A percentile compares a stretch with the other conserved stretches of the same genome.
These are phyloP conservation scores for Melastoma candidum DNA, from an alignment of 441 rosid species.

Conservation along the genomic window DNA sequence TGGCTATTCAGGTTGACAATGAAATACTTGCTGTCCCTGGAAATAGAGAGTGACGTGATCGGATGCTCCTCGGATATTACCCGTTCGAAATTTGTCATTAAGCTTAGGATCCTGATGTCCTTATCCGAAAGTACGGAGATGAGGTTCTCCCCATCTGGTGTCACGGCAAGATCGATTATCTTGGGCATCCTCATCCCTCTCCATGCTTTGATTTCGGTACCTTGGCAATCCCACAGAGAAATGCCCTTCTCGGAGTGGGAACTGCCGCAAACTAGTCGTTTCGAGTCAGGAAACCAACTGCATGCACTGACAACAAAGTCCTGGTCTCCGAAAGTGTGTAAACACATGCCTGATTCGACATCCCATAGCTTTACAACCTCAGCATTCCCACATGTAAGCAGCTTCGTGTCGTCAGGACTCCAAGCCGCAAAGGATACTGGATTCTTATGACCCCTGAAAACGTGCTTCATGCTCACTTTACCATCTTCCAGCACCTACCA, in stretches of 20 bases:
- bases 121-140: slow-evolving; percentile 49
- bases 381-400: slow-evolving; percentile 72
- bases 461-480: slow-evolving; percentile 40
- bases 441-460: slow-evolving; percentile 54
- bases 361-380: slow-evolving; percentile 95
- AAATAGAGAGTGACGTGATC: slow-evolving; percentile 67
- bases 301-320: slow-evolving; percentile 80
- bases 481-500: slow-evolving; percentile 54
- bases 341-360: slow-evolving; percentile 77
- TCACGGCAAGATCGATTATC: slow-evolving; percentile 73
- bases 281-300: slow-evolving; percentile 95
- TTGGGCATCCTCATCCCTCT: slow-evolving; percentile 70
- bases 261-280: slow-evolving; percentile 82
- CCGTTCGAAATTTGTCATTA: slow-evolving; percentile 52
- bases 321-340: slow-evolving; percentile 72
- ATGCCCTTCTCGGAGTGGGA: slow-evolving; percentile 75
- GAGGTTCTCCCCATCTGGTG: slow-evolving; percentile 69
- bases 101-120: slow-evolving; percentile 52
- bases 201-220: slow-evolving; percentile 79
- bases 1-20: slow-evolving; percentile 74
- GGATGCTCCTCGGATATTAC: slow-evolving; percentile 57
- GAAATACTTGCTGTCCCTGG: slow-evolving; percentile 54
- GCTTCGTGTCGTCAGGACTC: slow-evolving; percentile 76
- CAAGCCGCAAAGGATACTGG: slow-evolving; percentile 82
- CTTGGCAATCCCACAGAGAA: slow-evolving; percentile 75